Conservation (phyloP, 805 yeast species). For the Ogataea kodamae region DNA sequence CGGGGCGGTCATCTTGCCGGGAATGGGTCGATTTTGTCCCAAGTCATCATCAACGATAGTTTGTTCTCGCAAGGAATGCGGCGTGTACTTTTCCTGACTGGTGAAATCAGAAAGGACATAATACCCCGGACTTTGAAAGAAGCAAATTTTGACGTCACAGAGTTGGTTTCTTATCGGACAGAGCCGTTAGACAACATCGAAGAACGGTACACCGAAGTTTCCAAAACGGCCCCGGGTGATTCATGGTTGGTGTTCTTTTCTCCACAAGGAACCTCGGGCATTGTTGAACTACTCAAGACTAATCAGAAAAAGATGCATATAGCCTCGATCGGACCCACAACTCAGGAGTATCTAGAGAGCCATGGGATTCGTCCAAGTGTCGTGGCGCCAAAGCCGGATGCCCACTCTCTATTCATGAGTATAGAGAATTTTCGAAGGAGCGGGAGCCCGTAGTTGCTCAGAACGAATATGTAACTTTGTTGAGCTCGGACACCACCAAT, state of each 20-base stretch:
- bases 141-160: constrained; percentile 46
- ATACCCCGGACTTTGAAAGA: constrained; percentile 59
- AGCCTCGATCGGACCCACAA: constrained; percentile 93
- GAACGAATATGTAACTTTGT: constrained; percentile 58
- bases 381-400: constrained; percentile 72
- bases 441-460: no score
- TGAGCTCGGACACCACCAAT: constrained; percentile 67
- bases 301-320: constrained; percentile 35
- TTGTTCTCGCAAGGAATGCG: constrained; percentile 22
- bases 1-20: constrained; percentile 78
- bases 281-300: constrained; percentile 42
- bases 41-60: constrained; percentile 47
- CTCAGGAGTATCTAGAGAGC: constrained; percentile 55
- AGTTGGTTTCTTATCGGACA: constrained; percentile 69
- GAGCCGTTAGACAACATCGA: constrained; percentile 44
- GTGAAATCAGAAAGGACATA: constrained; percentile 77
- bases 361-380: constrained; percentile 56
- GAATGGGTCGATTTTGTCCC: constrained; percentile 69
- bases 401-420: constrained; percentile 50
- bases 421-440: constrained; percentile 23
- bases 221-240: constrained; percentile 15
- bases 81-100: constrained; percentile 71
- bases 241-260: constrained; percentile 86
- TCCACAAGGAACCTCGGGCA: constrained; percentile 77
- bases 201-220: constrained; percentile 30